Evolutionary conservation across 768 basidiomycete genomes (phyloP).

Genomic region (Suillus tomentosus): DNA sequence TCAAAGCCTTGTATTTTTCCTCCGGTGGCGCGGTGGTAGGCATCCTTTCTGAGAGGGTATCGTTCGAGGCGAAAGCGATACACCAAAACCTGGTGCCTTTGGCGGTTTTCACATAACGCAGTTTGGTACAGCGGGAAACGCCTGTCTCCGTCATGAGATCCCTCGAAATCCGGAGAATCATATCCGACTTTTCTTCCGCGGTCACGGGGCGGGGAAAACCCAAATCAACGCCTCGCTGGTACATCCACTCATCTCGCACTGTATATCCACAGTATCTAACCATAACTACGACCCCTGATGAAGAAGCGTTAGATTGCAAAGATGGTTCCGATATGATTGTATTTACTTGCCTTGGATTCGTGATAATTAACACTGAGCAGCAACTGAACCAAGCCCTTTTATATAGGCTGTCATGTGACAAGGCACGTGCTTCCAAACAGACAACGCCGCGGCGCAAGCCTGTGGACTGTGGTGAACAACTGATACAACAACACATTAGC

Average conservation of each 20-base stretch:
- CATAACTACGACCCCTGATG: neutral
- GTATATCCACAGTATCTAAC: neutral
- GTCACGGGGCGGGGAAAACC: neutral
- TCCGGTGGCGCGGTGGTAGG: neutral
- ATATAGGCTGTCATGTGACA: neutral
- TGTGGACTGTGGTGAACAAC: too few relatives aligned
- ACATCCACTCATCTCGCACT: neutral
- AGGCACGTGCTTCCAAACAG: neutral
- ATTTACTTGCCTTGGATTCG: neutral
- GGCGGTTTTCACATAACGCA: neutral
- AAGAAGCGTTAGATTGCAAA: neutral
- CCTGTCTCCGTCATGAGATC: neutral
- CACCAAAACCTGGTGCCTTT: neutral
- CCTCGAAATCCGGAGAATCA: neutral
- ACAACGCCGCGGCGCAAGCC: too few relatives aligned
- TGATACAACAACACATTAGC: too few relatives aligned
- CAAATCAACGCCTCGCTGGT: neutral
- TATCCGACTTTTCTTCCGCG: neutral
- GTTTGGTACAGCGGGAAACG: neutral
- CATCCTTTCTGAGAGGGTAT: neutral
- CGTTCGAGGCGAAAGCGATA: neutral
- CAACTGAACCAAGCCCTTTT: neutral
- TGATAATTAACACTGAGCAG: neutral
- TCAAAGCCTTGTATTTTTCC: neutral
- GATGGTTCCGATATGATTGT: neutral